Evolutionary conservation across 768 basidiomycete species (phyloP).

Genomic region (Exidia glandulosa): DNA sequence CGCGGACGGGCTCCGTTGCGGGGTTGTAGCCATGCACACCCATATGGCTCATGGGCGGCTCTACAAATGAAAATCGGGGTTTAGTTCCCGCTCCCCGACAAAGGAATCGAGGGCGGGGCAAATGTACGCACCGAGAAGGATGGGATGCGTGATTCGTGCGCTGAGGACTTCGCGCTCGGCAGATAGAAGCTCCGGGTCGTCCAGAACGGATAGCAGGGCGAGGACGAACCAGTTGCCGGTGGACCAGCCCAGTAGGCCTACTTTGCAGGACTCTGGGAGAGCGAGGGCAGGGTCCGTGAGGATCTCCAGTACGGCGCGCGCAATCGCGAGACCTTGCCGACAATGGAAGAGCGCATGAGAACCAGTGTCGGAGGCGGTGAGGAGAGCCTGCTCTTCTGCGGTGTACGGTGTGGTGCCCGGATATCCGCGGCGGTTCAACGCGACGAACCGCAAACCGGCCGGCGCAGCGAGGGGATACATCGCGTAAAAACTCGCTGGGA

Average conservation of each 20-base stretch:
- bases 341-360: neutral
- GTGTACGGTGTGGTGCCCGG: slow-evolving; percentile 25
- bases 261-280: neutral
- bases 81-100: too few species aligned
- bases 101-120: neutral
- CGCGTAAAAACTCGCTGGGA: slow-evolving; percentile 19
- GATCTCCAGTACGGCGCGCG: neutral
- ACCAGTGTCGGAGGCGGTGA: neutral
- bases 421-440: slow-evolving; percentile 26
- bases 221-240: neutral
- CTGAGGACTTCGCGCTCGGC: neutral
- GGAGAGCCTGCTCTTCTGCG: slow-evolving; percentile 13
- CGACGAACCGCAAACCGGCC: slow-evolving; percentile 23
- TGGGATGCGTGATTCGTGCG: neutral
- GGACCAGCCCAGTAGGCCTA: neutral
- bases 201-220: neutral
- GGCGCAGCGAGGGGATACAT: slow-evolving; percentile 15
- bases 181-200: neutral
- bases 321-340: neutral
- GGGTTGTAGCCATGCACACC: neutral
- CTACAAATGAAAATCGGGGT: neutral
- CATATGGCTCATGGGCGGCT: neutral
- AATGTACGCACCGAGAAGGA: neutral
- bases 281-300: neutral
- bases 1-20: neutral